phyloP scores from a whole-genome alignment of 2,329 filamentous ascomycete species.

The Penicillium olsonii region DNA sequence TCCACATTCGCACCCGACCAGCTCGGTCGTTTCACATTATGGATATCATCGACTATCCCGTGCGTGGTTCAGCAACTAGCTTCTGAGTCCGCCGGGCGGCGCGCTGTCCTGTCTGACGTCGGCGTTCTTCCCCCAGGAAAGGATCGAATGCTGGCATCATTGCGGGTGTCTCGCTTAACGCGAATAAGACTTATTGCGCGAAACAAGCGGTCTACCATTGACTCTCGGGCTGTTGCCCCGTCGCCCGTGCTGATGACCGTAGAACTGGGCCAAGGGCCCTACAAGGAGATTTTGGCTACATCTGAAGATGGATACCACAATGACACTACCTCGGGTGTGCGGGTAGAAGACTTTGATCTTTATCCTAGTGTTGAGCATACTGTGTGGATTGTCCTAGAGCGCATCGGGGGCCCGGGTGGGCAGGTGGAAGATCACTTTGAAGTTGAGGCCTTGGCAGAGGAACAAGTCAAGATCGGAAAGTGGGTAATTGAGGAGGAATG shows the following conservation, averaged over 20 bases:
- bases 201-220: conserved; percentile 47
- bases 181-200: conserved; percentile 60
- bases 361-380: conserved; percentile 64
- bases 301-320: conserved; percentile 76
- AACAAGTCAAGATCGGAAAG: conserved; percentile 45
- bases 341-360: conserved; percentile 74
- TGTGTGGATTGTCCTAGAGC: conserved; percentile 80
- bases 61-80: conserved; percentile 63
- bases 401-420: conserved; percentile 65
- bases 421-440: conserved; percentile 46
- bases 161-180: conserved; percentile 59
- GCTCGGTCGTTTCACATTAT: conserved; percentile 70
- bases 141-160: conserved; percentile 56
- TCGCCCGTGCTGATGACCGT: conserved; percentile 69
- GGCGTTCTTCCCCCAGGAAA: conserved; percentile 55
- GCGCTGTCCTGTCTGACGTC: conserved; percentile 54
- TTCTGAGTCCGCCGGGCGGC: conserved; percentile 72
- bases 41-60: conserved; percentile 64
- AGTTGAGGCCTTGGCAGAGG: conserved; percentile 46
- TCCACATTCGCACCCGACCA: conserved; percentile 87
- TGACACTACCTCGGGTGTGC: conserved; percentile 65
- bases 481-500: conserved; percentile 42
- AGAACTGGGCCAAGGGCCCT: conserved; percentile 70
- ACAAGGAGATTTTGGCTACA: conserved; percentile 63
- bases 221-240: conserved; percentile 37